phyloP scores from a whole-genome alignment of 2,329 filamentous ascomycete species.

The Eutypa lata region DNA sequence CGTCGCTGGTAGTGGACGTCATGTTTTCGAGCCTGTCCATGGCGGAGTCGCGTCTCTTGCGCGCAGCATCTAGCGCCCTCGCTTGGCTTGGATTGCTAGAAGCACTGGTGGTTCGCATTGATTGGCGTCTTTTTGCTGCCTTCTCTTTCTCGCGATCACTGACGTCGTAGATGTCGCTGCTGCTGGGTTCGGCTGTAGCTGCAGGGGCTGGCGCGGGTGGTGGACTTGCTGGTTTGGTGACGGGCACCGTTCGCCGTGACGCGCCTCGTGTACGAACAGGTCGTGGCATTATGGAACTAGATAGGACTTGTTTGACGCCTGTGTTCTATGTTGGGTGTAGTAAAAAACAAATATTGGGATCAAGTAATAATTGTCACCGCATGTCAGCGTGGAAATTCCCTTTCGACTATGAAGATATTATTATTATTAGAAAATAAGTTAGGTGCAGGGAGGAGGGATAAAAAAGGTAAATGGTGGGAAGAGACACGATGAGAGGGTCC shows the following conservation, averaged over 20 bases:
- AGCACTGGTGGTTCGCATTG: slow-evolving; percentile 12
- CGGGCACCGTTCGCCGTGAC: slow-evolving; percentile 16
- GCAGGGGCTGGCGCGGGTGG: slow-evolving; percentile 5
- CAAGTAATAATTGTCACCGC: background rate
- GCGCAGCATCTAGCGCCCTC: slow-evolving; percentile 18
- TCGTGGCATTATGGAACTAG: slow-evolving; percentile 23
- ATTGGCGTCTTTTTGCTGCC: slow-evolving; percentile 18
- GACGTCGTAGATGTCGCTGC: slow-evolving; percentile 29
- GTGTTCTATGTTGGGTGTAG: too few relatives aligned
- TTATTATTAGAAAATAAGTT: background rate
- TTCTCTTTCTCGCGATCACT: slow-evolving; percentile 29
- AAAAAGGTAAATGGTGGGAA: background rate
- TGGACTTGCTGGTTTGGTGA: slow-evolving; percentile 18
- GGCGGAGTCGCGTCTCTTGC: slow-evolving; percentile 26
- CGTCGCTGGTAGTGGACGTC: slow-evolving; percentile 24
- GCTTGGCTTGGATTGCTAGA: slow-evolving; percentile 15
- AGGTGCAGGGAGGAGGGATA: background rate
- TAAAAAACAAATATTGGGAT: background rate
- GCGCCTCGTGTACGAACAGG: slow-evolving; percentile 23
- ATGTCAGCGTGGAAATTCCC: background rate
- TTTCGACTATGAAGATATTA: background rate
- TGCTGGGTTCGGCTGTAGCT: slow-evolving; percentile 13
- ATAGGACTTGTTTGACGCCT: background rate
- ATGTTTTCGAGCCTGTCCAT: slow-evolving; percentile 29
- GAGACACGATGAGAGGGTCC: background rate